Conservation (phyloP, 495 filamentous ascomycete genomes). For the Elasticomyces elasticus region DNA sequence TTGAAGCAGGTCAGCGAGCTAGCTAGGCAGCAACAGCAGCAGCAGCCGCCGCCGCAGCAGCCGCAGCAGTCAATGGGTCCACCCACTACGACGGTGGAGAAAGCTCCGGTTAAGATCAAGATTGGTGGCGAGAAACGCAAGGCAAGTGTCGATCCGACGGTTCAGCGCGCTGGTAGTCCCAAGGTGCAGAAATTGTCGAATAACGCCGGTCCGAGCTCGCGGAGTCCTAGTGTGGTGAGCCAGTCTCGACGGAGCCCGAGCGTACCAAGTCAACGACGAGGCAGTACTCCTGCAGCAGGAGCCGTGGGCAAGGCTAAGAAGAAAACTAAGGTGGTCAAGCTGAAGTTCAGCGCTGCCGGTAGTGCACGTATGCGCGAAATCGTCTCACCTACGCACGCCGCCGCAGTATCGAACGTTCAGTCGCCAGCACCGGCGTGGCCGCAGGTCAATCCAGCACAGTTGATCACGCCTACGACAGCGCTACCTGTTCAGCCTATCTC, state of each 20-base stretch:
- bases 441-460: background rate
- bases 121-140: constrained; percentile 16
- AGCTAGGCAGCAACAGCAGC: background rate
- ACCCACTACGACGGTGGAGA: constrained; percentile 1
- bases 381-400: background rate
- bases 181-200: constrained; percentile 13
- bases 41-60: no score
- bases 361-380: background rate
- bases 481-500: background rate
- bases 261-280: constrained; percentile 8
- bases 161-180: constrained; percentile 15
- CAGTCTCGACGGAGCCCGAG: constrained; percentile 8
- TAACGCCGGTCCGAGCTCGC: background rate
- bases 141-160: constrained; percentile 5
- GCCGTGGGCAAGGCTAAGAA: background rate
- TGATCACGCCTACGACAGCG: background rate
- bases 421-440: background rate
- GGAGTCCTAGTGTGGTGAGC: no score
- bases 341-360: background rate
- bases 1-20: background rate
- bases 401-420: background rate
- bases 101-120: background rate
- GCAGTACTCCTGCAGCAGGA: constrained; percentile 7
- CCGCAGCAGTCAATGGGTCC: background rate
- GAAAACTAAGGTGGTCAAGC: constrained; percentile 1